A percentile compares a stretch with the other conserved stretches of the same genome.
Conservation (phyloP, 202 grass and related monocot species). For the Bolboschoenoplectus hybrid region DNA sequence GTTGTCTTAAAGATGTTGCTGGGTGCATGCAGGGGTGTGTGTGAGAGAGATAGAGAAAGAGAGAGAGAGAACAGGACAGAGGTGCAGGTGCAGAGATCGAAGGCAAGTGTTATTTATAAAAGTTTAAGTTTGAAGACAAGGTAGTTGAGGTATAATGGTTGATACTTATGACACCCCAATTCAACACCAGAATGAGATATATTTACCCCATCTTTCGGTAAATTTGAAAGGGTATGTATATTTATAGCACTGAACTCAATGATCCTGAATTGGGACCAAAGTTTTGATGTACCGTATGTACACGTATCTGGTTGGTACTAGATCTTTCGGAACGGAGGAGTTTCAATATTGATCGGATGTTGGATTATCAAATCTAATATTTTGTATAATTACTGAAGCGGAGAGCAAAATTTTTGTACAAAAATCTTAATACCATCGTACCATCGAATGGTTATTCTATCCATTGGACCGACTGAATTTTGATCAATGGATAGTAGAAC, state of each 20-base stretch:
- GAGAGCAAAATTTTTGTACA: too few relatives aligned
- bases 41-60: constrained; percentile 15
- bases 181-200: background rate
- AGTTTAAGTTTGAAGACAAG: background rate
- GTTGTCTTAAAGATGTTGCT: constrained; percentile 12
- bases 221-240: background rate
- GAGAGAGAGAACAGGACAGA: background rate
- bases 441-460: too few relatives aligned
- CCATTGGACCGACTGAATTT: too few relatives aligned
- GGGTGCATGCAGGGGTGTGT: background rate
- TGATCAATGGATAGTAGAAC: too few relatives aligned
- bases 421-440: too few relatives aligned
- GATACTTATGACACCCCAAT: background rate
- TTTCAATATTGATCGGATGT: background rate
- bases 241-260: background rate
- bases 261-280: background rate
- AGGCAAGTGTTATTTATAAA: constrained; percentile 34
- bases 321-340: too few relatives aligned
- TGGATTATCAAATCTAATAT: background rate
- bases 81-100: background rate
- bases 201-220: constrained; percentile 16
- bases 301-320: background rate
- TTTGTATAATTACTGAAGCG: background rate
- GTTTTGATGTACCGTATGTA: background rate
- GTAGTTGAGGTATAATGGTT: constrained; percentile 7